These are phyloP conservation scores for Urostyla sp. DNA, from an alignment of 73 alveolate genomes.

Conservation along the genomic window DNA sequence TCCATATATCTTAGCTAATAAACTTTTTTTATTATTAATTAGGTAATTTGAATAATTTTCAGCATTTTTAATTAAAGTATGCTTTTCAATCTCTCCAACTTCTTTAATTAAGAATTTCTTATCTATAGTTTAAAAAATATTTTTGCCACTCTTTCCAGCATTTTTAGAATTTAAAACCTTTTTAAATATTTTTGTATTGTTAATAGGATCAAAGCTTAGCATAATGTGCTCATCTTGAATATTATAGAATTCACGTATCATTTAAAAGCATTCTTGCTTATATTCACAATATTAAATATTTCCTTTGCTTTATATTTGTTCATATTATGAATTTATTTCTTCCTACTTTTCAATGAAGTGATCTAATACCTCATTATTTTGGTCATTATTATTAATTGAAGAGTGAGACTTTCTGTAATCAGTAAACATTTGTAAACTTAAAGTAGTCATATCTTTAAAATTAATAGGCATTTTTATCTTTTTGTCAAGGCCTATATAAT, in stretches of 20 bases:
- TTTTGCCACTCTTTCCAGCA: constrained; percentile 42
- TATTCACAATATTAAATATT: constrained; percentile 11
- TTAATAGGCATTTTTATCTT: no score
- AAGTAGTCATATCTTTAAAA: no score
- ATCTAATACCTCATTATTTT: no score
- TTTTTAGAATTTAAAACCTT: not conserved
- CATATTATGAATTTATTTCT: no score
- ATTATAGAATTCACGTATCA: not conserved
- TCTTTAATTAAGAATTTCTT: constrained; percentile 29
- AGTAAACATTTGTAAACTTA: no score
- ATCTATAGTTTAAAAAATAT: constrained; percentile 22
- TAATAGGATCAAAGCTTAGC: not conserved
- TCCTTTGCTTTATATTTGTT: no score
- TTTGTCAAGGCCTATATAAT: no score
- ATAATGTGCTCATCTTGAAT: not conserved
- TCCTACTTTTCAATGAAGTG: no score
- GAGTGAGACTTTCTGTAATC: no score
- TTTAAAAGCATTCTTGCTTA: not conserved
- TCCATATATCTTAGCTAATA: constrained; percentile 38
- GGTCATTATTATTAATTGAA: no score
- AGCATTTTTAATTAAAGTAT: constrained; percentile 4
- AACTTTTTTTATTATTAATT: not conserved
- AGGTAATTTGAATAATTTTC: constrained; percentile 7
- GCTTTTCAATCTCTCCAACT: constrained; percentile 13
- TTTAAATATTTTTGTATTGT: constrained; percentile 19